Percentiles rank a stretch among this genome's conserved stretches.
phyloP scores from a whole-genome alignment of 2,329 filamentous ascomycete genomes.

The Pseudogymnoascus verrucosus region DNA sequence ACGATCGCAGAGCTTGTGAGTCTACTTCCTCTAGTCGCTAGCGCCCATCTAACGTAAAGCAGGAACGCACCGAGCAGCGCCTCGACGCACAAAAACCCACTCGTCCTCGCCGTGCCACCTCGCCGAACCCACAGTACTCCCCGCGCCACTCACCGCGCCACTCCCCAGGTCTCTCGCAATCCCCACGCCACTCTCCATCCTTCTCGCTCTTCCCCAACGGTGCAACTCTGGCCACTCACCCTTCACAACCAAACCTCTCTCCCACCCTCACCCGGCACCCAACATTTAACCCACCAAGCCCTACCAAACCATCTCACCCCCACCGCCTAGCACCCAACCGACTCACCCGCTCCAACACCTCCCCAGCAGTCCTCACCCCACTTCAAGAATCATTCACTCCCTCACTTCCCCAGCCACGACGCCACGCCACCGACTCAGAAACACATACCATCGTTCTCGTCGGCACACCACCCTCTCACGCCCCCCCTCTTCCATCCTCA shows the following conservation, averaged over 20 bases:
- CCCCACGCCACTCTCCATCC: slow-evolving; percentile 29
- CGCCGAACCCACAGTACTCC: slow-evolving; percentile 39
- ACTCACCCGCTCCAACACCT: slow-evolving; percentile 45
- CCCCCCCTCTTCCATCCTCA: not conserved
- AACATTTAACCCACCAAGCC: slow-evolving; percentile 17
- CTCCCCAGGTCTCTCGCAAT: slow-evolving; percentile 29
- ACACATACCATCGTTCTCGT: not conserved
- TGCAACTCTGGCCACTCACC: not conserved
- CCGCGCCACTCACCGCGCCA: slow-evolving; percentile 37
- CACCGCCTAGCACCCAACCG: slow-evolving; percentile 9
- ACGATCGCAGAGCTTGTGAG: slow-evolving; percentile 31
- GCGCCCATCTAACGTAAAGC: slow-evolving; percentile 25
- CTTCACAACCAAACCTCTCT: not conserved
- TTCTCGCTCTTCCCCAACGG: slow-evolving; percentile 31
- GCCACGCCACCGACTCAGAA: not conserved
- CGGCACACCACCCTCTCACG: not conserved
- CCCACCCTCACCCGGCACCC: not conserved
- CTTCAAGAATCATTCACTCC: slow-evolving; percentile 30
- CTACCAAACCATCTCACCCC: slow-evolving; percentile 14
- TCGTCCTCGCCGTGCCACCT: slow-evolving; percentile 39
- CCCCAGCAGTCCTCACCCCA: slow-evolving; percentile 43
- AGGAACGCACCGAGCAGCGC: slow-evolving; percentile 25
- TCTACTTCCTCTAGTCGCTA: slow-evolving; percentile 14
- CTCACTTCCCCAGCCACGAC: slow-evolving; percentile 16
- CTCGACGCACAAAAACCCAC: slow-evolving; percentile 13